Percentiles rank a stretch among this genome's conserved stretches.
phyloP scores from a whole-genome alignment of 2,329 filamentous ascomycete species.

The Sclerotinia spermophila region DNA sequence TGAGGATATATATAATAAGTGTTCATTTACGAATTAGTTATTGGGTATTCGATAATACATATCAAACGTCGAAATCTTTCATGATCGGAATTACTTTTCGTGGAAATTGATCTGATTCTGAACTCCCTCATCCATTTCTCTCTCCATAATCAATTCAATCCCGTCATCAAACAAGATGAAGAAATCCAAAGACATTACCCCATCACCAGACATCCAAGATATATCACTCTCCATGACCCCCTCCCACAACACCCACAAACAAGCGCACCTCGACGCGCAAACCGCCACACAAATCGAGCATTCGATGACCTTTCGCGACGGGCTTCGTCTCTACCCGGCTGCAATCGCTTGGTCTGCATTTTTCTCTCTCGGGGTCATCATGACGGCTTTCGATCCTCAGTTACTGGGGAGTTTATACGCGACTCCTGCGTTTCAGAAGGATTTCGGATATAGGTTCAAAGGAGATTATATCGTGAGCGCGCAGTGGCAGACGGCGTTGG shows the following conservation, averaged over 20 bases:
- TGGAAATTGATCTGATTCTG: neutral
- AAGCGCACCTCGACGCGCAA: neutral
- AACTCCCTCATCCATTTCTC: neutral
- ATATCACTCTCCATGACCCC: neutral
- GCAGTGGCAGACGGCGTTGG: constrained; percentile 31
- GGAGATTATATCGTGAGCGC: constrained; percentile 28
- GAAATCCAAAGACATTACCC: neutral
- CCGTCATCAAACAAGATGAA: neutral
- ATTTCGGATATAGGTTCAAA: constrained; percentile 26
- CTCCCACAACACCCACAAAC: neutral
- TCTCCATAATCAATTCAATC: neutral
- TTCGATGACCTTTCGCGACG: constrained; percentile 25
- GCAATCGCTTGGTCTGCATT: constrained; percentile 31
- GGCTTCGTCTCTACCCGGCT: constrained; percentile 26
- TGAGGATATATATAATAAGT: neutral
- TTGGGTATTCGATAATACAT: neutral
- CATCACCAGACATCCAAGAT: neutral
- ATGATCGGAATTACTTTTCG: neutral
- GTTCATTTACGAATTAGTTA: neutral
- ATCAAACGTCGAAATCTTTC: neutral
- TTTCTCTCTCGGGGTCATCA: constrained; percentile 31
- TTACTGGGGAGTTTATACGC: constrained; percentile 31
- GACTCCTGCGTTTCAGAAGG: constrained; percentile 28
- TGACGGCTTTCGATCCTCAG: constrained; percentile 31
- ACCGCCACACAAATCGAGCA: constrained; percentile 27